These are phyloP conservation scores for Neonectria faginata DNA, from an alignment of 2,329 filamentous ascomycete genomes.

Conservation along the genomic window DNA sequence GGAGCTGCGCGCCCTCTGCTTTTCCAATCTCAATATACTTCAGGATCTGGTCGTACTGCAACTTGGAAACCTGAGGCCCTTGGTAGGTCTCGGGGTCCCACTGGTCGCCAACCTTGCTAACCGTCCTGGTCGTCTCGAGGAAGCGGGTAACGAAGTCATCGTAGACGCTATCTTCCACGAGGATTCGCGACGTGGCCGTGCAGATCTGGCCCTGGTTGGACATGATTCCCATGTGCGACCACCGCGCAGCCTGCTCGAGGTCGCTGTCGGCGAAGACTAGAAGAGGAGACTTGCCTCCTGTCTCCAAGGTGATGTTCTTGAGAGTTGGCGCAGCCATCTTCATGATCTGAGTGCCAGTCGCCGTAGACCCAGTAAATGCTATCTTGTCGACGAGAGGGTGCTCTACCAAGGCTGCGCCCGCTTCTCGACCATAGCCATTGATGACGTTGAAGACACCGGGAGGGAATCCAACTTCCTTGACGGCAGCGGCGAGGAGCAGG, in stretches of 20 bases:
- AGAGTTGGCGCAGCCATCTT: slow-evolving; percentile 78
- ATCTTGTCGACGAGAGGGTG: slow-evolving; percentile 78
- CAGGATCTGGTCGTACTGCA: slow-evolving; percentile 74
- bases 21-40: slow-evolving; percentile 65
- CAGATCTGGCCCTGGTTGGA: slow-evolving; percentile 72
- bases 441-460: slow-evolving; percentile 79
- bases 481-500: slow-evolving; percentile 69
- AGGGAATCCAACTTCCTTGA: slow-evolving; percentile 82
- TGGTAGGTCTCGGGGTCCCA: slow-evolving; percentile 53
- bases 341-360: slow-evolving; percentile 78
- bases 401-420: slow-evolving; percentile 71
- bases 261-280: slow-evolving; percentile 81
- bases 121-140: slow-evolving; percentile 74
- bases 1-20: slow-evolving; percentile 44
- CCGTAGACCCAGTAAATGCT: slow-evolving; percentile 80
- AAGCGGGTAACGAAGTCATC: slow-evolving; percentile 84
- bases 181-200: slow-evolving; percentile 82
- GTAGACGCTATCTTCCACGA: slow-evolving; percentile 85
- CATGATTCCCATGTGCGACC: slow-evolving; percentile 77
- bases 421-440: slow-evolving; percentile 80
- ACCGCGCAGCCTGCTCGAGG: slow-evolving; percentile 78
- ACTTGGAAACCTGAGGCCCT: slow-evolving; percentile 65
- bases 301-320: slow-evolving; percentile 66
- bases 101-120: slow-evolving; percentile 50
- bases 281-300: slow-evolving; percentile 83